Base-by-base conservation (phyloP, 495 filamentous ascomycete species). In the Cairneyella variabilis region DNA sequence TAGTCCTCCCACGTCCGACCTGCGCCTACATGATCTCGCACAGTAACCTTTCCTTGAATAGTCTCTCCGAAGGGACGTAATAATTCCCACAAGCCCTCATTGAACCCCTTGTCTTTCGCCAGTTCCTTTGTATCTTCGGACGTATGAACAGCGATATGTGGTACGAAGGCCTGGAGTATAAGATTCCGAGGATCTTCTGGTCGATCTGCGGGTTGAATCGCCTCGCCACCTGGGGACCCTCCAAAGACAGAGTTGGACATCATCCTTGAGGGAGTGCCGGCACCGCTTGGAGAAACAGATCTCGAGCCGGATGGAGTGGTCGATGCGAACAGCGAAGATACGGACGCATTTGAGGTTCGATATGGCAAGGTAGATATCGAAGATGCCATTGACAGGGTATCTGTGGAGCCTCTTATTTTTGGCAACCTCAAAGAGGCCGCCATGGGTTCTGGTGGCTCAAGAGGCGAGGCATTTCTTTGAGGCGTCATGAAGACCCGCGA, bases 1-100 rank as follows among this genome's bases (percentile, higher is more conserved):
- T 89, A 98, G 64, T 97, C 90, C 23, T 96, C 93, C 75, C 86
- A 95, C 26, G 80, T 81, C 58, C 77, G 80, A 60, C 91, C 89
- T 28, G 82, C 80, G 9, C 93, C 92, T 53, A 86, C 76, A 58
- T 90, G 96, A 66, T 98, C 95, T 49, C 95, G 76, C 34, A 98
- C 84, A 16, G 86, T 87, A 27, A 98, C 86, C 65, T 91, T 93
- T 21, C 93, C 93, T 28, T 84, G 80, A 0, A 98, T 75, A 32
- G 76, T 78, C 66, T 98, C 93, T n/a, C 92, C 93, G 70, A 91
- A 98, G 3, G 92, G 91, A 41, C 91, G 75, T 28, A 98, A 69
- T 47, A 98, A 69, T 64, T 91, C 88, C 74, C 87, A 83, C 42
- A 98, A 77, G 0, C 91, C 91, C 17, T 78, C 80, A 18, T 74